phyloP scores from a whole-genome alignment of 306 rosid species.

The Prunus fruticosa region DNA sequence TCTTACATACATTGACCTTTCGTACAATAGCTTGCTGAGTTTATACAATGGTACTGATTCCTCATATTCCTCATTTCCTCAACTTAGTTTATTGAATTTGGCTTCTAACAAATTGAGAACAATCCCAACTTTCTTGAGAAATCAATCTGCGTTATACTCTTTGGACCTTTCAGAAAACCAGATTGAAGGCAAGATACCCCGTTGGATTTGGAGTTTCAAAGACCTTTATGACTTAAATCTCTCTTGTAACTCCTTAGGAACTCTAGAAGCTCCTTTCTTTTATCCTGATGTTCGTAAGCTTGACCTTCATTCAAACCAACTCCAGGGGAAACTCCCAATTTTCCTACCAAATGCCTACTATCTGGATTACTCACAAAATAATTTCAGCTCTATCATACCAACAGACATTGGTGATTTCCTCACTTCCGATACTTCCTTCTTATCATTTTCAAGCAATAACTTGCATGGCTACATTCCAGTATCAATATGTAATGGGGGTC shows the following conservation, averaged over 20 bases:
- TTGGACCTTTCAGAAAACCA: slow-evolving; percentile 35
- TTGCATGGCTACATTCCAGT: background rate
- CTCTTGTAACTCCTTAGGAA: background rate
- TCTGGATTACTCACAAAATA: slow-evolving; percentile 39
- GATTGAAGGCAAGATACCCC: slow-evolving; percentile 17
- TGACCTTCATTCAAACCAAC: slow-evolving; percentile 43
- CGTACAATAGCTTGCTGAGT: background rate
- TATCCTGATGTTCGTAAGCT: background rate
- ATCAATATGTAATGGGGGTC: slow-evolving; percentile 18
- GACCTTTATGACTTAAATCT: background rate
- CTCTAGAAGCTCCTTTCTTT: background rate
- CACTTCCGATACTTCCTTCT: background rate
- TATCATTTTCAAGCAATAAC: slow-evolving; percentile 12
- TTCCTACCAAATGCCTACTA: background rate
- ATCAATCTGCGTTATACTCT: background rate
- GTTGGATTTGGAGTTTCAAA: slow-evolving; percentile 16
- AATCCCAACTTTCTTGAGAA: background rate
- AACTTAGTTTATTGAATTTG: fast-evolving
- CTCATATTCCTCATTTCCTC: background rate
- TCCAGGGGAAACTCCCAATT: slow-evolving; percentile 29
- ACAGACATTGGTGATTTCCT: background rate
- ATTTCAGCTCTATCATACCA: slow-evolving; percentile 32
- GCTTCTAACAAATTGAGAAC: background rate
- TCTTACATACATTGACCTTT: slow-evolving; percentile 16
- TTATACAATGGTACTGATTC: background rate